These are phyloP conservation scores for Eimeria brunetti DNA, from an alignment of 169 alveolate genomes.

Conservation along the genomic window DNA sequence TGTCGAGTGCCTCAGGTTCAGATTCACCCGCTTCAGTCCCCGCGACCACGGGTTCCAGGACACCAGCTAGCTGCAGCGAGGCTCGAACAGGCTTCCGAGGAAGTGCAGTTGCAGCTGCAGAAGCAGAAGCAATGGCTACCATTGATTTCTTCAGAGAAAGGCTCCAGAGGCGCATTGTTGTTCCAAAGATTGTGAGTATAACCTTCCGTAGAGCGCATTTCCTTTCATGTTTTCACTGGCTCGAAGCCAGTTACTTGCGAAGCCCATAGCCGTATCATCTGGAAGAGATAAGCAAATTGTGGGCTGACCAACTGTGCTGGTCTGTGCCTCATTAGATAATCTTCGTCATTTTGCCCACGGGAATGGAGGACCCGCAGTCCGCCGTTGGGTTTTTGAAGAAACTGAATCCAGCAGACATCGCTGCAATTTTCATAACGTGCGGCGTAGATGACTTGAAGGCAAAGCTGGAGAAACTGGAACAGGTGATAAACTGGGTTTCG, in stretches of 20 bases:
- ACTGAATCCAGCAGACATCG: conserved; percentile 78
- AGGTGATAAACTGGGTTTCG: conserved; percentile 43
- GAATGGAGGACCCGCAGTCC: conserved; percentile 77
- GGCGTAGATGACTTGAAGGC: conserved; percentile 78
- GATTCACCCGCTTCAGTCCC: conserved; percentile 50
- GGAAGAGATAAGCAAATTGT: not conserved
- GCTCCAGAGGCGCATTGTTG: conserved; percentile 63
- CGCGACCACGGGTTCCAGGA: conserved; percentile 34
- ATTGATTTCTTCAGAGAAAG: conserved; percentile 69
- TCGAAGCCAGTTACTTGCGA: not conserved
- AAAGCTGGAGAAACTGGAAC: conserved; percentile 78
- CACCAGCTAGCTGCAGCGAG: conserved; percentile 34
- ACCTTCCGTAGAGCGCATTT: not conserved
- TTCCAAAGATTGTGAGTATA: conserved; percentile 73
- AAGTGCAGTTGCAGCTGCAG: conserved; percentile 72
- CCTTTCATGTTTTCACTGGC: not conserved
- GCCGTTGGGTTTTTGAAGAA: conserved; percentile 71
- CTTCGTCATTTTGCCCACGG: conserved; percentile 77
- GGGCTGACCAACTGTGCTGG: not conserved
- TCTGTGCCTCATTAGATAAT: conserved; percentile 35
- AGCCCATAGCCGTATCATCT: not conserved
- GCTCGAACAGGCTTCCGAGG: conserved; percentile 26
- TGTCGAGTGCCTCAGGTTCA: not conserved
- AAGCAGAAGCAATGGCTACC: conserved; percentile 78
- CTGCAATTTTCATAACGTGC: conserved; percentile 80